Base-by-base conservation (phyloP, 2,329 filamentous ascomycete species). In the Hymenotorrendiella dingleyae region DNA sequence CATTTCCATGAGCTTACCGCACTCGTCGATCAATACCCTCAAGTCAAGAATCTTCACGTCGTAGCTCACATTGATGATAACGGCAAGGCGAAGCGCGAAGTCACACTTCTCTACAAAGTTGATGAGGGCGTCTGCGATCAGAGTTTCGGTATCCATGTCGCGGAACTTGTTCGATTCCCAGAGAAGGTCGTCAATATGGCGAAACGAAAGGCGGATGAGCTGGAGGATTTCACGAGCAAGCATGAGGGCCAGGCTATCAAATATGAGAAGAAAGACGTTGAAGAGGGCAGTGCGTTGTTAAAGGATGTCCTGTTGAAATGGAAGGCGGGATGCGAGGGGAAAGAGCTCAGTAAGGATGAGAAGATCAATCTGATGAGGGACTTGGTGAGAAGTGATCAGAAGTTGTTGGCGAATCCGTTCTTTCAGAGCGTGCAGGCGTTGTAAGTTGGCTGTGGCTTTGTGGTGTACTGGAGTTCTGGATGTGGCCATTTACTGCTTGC, bases 131-230 rank as follows among this genome's bases (percentile, higher is more conserved):
- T 98, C 55, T 96, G 89, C 61, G 93, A 98, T 64, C 93, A 98
- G 68, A 93, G 85, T 45, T 98, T 98, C 63, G 93, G 93, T 56
- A 98, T 98, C 56, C 93, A 98, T 66, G 94, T 98, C 11, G 93
- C 93, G 1, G 93, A 98, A 68, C 76, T 98, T 5, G 93, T 98
- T 16, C 81, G 90, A 33, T 98, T 98, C 68, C 93, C 93, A 0
- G 83, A 88, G 55, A 98, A 98, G 68, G 94, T 98, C 12, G 86
- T 98, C 47, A 88, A 89, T 51, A 98, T 98, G 94, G 93, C 93
- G n/a, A 94, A 94, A 68, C 80, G 93, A 55, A 98, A 98, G 70
- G 93, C 93, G 0, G 93, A 97, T 64, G 94, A 98, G 71, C 74
- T 98, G 26, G 93, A 98, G 64, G 93, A 98, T 63, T 98, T 98